phyloP scores from a whole-genome alignment of 208 protist genomes.

The Leishmania gerbilli region DNA sequence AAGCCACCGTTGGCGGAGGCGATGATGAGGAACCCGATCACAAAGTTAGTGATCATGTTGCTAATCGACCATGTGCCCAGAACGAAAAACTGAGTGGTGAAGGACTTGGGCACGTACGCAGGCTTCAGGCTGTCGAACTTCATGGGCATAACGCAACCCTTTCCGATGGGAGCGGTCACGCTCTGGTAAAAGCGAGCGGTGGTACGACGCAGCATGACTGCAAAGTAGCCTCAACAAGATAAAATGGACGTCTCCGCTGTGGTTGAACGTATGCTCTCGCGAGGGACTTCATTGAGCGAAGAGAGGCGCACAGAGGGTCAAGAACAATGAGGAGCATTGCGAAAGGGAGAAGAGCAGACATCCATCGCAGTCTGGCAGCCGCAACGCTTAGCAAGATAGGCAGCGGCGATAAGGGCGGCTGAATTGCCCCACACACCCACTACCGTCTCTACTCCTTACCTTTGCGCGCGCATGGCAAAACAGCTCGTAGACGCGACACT shows the following conservation, averaged over 20 bases:
- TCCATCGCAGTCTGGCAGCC: background rate
- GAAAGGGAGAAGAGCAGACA: background rate
- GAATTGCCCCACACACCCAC: background rate
- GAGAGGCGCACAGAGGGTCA: too few species aligned
- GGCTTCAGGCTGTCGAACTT: slow-evolving; percentile 83
- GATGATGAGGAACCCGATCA: slow-evolving; percentile 75
- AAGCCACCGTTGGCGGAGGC: slow-evolving; percentile 80
- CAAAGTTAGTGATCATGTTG: slow-evolving; percentile 82
- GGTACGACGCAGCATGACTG: slow-evolving; percentile 71
- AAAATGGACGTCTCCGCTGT: background rate
- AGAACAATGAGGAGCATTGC: background rate
- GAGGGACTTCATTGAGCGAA: background rate
- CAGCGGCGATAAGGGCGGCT: background rate
- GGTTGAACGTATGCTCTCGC: background rate
- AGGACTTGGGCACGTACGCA: slow-evolving; percentile 78
- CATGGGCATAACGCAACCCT: slow-evolving; percentile 80
- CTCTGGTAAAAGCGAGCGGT: slow-evolving; percentile 52
- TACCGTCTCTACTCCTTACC: background rate
- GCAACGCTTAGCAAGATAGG: background rate
- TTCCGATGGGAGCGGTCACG: slow-evolving; percentile 67
- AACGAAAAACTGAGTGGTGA: slow-evolving; percentile 83
- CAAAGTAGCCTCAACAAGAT: slow-evolving; percentile 10
- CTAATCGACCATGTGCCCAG: slow-evolving; percentile 73
- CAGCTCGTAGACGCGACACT: background rate
- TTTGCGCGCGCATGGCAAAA: background rate